Percentiles rank a stretch among this genome's conserved stretches.
Evolutionary conservation across 2,329 filamentous ascomycete species (phyloP).

Genomic region (Apiospora rasikravindrae): DNA sequence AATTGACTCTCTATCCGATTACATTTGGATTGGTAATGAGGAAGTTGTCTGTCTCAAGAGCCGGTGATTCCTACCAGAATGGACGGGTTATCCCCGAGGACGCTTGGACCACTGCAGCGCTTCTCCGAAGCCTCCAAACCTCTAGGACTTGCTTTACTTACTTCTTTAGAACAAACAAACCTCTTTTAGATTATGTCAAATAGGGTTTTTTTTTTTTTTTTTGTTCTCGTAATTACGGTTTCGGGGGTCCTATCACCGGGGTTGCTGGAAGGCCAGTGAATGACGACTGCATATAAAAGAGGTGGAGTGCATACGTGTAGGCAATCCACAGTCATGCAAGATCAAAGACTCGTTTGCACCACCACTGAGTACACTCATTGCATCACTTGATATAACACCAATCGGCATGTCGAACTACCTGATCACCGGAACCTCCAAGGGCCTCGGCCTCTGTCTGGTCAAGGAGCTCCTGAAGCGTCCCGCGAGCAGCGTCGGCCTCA

Average conservation of each 20-base stretch:
- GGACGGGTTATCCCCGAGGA: neutral
- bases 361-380: neutral
- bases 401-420: slow-evolving; percentile 43
- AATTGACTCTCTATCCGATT: neutral
- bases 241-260: neutral
- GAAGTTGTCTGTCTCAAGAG: neutral
- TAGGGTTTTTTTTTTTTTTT: no score
- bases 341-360: neutral
- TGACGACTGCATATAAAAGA: neutral
- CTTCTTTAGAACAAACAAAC: neutral
- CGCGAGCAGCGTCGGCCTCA: slow-evolving; percentile 34
- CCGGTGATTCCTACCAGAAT: neutral
- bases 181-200: neutral
- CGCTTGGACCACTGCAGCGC: neutral
- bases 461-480: slow-evolving; percentile 32
- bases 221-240: neutral
- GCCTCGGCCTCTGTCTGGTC: slow-evolving; percentile 42
- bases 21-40: neutral
- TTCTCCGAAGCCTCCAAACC: neutral
- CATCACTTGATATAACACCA: neutral
- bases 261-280: neutral
- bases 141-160: neutral
- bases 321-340: neutral
- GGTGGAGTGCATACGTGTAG: neutral
- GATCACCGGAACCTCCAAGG: slow-evolving; percentile 43